Conservation (phyloP, 495 filamentous ascomycete genomes). For the Polyplosphaeria fusca region DNA sequence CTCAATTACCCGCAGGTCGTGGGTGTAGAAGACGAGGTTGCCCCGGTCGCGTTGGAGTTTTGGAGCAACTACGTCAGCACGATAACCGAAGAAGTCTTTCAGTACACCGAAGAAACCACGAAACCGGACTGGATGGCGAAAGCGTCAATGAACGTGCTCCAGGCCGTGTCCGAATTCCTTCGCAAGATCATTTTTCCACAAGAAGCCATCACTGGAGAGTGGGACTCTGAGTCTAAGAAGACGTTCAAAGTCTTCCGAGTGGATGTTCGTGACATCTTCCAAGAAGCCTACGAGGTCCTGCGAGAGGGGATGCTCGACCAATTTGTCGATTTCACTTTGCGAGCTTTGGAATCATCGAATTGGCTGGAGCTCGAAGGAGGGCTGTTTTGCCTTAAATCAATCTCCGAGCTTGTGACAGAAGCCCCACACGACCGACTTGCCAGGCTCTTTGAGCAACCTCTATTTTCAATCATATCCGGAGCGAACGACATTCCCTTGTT, state of each 20-base stretch:
- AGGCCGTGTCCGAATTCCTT: slow-evolving; percentile 59
- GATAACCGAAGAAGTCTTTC: slow-evolving; percentile 42
- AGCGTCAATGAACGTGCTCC: slow-evolving; percentile 46
- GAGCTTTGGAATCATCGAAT: slow-evolving; percentile 54
- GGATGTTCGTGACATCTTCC: slow-evolving; percentile 77
- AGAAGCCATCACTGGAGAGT: slow-evolving; percentile 39
- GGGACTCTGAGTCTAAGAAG: slow-evolving; percentile 67
- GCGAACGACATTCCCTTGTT: slow-evolving; percentile 49
- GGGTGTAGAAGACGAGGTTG: slow-evolving; percentile 72
- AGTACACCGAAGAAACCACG: slow-evolving; percentile 36
- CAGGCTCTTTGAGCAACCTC: slow-evolving; percentile 61
- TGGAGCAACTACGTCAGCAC: slow-evolving; percentile 72
- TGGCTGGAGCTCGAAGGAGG: slow-evolving; percentile 82
- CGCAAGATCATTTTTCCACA: slow-evolving; percentile 52
- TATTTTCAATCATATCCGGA: slow-evolving; percentile 58
- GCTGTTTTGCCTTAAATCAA: slow-evolving; percentile 70
- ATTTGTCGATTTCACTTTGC: slow-evolving; percentile 62
- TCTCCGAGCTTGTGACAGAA: slow-evolving; percentile 56
- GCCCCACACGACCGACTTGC: slow-evolving; percentile 64
- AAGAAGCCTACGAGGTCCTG: slow-evolving; percentile 68
- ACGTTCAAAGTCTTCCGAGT: slow-evolving; percentile 75
- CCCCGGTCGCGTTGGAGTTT: slow-evolving; percentile 74
- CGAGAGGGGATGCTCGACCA: slow-evolving; percentile 65
- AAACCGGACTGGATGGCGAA: slow-evolving; percentile 40
- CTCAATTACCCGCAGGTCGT: slow-evolving; percentile 69